These are phyloP conservation scores for Halophytophthora batemanensis DNA, from an alignment of 352 stramenopile species.

Conservation along the genomic window DNA sequence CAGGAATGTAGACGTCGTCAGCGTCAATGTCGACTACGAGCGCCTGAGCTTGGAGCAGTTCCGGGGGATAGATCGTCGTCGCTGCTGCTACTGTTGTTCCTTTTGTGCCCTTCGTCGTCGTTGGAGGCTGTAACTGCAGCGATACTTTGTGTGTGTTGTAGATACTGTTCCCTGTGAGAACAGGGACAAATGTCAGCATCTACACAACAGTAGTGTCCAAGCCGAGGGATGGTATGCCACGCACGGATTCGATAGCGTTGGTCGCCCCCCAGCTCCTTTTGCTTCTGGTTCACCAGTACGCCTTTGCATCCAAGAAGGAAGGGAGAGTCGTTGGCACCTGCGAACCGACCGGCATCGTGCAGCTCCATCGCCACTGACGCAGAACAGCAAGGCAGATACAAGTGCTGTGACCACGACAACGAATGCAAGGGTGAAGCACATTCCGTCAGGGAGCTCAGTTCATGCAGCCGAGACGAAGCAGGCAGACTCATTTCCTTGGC, in stretches of 20 bases:
- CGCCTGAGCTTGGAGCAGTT: constrained; percentile 44
- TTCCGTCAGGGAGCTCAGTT: too few species aligned
- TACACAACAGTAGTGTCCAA: not conserved
- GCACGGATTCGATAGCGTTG: constrained; percentile 63
- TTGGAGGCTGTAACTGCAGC: constrained; percentile 31
- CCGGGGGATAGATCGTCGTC: constrained; percentile 28
- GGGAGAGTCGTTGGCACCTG: constrained; percentile 15
- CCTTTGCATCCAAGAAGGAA: constrained; percentile 61
- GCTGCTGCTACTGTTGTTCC: not conserved
- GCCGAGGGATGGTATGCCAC: constrained; percentile 8
- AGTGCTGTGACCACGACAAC: constrained; percentile 27
- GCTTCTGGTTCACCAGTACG: constrained; percentile 42
- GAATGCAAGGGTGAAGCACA: not conserved
- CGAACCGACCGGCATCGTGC: constrained; percentile 33
- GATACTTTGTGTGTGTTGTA: constrained; percentile 64
- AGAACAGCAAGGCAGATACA: constrained; percentile 56
- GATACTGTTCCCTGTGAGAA: constrained; percentile 52
- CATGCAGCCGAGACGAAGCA: not conserved
- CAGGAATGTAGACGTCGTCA: constrained; percentile 65
- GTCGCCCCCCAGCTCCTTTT: constrained; percentile 36
- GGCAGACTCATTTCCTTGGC: not conserved
- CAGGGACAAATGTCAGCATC: not conserved
- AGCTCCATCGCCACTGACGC: constrained; percentile 31
- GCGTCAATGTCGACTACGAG: constrained; percentile 67
- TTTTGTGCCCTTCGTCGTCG: not conserved